A percentile compares a stretch with the other conserved stretches of the same genome.
Conservation (phyloP, 768 basidiomycete species). For the Pleurotus eryngii region DNA sequence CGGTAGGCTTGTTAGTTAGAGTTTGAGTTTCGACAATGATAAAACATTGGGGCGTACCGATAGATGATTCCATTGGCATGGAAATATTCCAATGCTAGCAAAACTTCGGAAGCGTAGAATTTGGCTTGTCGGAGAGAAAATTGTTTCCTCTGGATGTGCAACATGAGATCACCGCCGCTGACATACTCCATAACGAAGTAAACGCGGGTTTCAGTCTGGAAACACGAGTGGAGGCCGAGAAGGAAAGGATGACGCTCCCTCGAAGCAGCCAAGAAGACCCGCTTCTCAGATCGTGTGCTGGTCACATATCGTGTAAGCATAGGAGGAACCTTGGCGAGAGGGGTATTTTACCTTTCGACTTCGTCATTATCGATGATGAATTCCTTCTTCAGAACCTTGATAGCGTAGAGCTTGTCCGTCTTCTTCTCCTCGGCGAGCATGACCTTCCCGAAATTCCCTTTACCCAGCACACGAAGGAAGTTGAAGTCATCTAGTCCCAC, state of each 20-base stretch:
- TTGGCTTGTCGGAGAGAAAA: slow-evolving; percentile 98
- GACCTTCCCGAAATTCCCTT: slow-evolving; percentile 99
- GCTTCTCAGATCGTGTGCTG: slow-evolving; percentile 98
- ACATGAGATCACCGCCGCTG: slow-evolving; percentile 97
- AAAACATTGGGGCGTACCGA: slow-evolving; percentile 51
- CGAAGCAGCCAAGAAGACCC: slow-evolving; percentile 96
- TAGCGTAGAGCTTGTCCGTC: slow-evolving; percentile 86
- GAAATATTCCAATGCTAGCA: slow-evolving; percentile 96
- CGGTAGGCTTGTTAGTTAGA: not conserved
- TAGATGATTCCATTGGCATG: slow-evolving; percentile 99
- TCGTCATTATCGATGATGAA: slow-evolving; percentile 99
- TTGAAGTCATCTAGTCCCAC: slow-evolving; percentile 99
- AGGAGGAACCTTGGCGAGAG: not conserved
- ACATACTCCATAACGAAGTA: slow-evolving; percentile 99
- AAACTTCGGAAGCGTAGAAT: slow-evolving; percentile 96
- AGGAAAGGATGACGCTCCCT: slow-evolving; percentile 97
- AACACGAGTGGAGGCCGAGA: slow-evolving; percentile 95
- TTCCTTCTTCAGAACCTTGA: slow-evolving; percentile 99
- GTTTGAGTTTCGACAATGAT: not conserved
- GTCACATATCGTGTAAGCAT: slow-evolving; percentile 9
- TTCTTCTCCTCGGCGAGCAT: slow-evolving; percentile 99
- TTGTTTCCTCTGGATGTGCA: slow-evolving; percentile 98
- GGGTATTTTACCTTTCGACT: slow-evolving; percentile 80
- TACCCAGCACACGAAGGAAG: slow-evolving; percentile 96
- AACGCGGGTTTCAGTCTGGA: slow-evolving; percentile 98